phyloP scores from a whole-genome alignment of 345 rosid species.

The Acer saccharum region DNA sequence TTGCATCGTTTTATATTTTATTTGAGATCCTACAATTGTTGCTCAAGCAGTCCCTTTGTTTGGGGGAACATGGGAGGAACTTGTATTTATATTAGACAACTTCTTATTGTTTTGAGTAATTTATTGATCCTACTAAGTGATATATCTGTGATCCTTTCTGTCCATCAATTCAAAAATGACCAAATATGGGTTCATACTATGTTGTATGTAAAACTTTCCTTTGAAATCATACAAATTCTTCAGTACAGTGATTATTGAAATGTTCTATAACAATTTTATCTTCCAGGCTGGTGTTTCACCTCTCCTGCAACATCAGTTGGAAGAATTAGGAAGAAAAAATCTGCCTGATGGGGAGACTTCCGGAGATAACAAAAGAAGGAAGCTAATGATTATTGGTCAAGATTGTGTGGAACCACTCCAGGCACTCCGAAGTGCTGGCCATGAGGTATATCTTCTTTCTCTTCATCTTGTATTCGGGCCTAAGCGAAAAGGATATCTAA shows the following conservation, averaged over 20 bases:
- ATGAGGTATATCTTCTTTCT: slow-evolving; percentile 50
- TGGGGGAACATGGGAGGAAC: neutral
- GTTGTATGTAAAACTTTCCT: neutral
- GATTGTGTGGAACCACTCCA: slow-evolving; percentile 91
- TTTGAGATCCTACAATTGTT: neutral
- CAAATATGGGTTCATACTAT: neutral
- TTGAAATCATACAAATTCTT: neutral
- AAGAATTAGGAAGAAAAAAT: slow-evolving; percentile 60
- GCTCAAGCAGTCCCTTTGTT: neutral
- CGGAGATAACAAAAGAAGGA: slow-evolving; percentile 52
- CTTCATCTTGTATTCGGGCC: neutral
- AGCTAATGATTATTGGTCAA: slow-evolving; percentile 79
- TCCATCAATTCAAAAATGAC: neutral
- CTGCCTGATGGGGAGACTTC: slow-evolving; percentile 25
- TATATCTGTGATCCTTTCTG: neutral
- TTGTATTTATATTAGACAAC: neutral
- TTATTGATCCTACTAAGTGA: neutral
- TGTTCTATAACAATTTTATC: neutral
- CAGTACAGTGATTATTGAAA: neutral
- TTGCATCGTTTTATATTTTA: neutral
- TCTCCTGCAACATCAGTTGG: slow-evolving; percentile 72
- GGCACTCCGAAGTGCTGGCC: slow-evolving; percentile 75
- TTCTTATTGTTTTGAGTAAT: neutral
- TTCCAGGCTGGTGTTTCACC: slow-evolving; percentile 76
- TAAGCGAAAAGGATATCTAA: neutral